These are phyloP conservation scores for Tolypocladium capitatum DNA, from an alignment of 2,329 filamentous ascomycete genomes.

Conservation along the genomic window DNA sequence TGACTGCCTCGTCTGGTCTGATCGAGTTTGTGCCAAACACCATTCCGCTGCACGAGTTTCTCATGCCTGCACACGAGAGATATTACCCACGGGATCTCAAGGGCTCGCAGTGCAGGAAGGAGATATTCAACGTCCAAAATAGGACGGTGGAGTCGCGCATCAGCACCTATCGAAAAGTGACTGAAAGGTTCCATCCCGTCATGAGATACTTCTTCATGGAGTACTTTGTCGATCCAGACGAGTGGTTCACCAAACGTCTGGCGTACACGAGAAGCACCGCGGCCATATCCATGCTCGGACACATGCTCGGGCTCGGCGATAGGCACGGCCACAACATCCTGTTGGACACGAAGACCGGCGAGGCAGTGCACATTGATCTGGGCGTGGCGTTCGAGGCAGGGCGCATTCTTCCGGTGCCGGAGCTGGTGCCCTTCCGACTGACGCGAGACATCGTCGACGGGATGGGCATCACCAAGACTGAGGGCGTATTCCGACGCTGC, in stretches of 20 bases:
- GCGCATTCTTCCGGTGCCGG: conserved; percentile 84
- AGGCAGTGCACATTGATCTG: conserved; percentile 93
- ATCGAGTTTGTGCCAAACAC: conserved; percentile 97
- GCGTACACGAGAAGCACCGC: conserved; percentile 91
- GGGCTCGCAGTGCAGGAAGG: conserved; percentile 60
- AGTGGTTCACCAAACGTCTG: conserved; percentile 82
- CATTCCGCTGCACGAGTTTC: conserved; percentile 78
- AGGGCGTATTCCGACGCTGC: conserved; percentile 93
- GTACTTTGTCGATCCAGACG: conserved; percentile 81
- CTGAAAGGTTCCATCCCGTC: conserved; percentile 76
- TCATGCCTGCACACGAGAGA: conserved; percentile 77
- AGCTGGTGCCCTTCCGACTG: conserved; percentile 88
- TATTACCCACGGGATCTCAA: conserved; percentile 81
- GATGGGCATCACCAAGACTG: conserved; percentile 89
- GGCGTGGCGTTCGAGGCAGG: conserved; percentile 96
- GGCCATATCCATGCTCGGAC: conserved; percentile 87
- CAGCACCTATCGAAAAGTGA: conserved; percentile 63
- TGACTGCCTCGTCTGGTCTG: conserved; percentile 73
- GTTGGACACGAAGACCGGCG: conserved; percentile 75
- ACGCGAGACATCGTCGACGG: conserved; percentile 92
- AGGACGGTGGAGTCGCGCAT: conserved; percentile 59
- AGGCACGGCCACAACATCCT: conserved; percentile 95
- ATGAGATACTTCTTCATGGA: conserved; percentile 98
- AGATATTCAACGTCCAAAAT: conserved; percentile 61
- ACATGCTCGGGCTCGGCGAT: conserved; percentile 85